Evolutionary conservation across 495 filamentous ascomycete species (phyloP).

Genomic region (Thermothielavioides terrestris): DNA sequence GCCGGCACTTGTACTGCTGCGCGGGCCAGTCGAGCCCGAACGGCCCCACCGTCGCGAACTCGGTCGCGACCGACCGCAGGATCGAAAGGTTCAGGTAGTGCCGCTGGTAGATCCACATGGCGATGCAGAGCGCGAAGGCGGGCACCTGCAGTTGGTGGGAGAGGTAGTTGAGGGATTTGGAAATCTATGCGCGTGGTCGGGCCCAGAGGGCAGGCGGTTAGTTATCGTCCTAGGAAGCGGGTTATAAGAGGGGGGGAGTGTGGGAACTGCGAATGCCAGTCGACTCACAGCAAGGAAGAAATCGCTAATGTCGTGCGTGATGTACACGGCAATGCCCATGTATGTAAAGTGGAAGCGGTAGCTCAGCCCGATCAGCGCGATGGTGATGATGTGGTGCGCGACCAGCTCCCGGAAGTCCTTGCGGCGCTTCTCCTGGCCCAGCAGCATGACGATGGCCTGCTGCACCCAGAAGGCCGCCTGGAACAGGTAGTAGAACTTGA

Average conservation of each 20-base stretch:
- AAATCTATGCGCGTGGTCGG: too few species aligned
- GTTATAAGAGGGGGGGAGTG: neutral
- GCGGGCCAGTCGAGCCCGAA: slow-evolving; percentile 79
- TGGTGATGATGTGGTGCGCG: slow-evolving; percentile 83
- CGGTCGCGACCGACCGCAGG: slow-evolving; percentile 71
- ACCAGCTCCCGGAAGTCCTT: slow-evolving; percentile 97
- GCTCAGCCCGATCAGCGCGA: slow-evolving; percentile 74
- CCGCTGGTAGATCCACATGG: slow-evolving; percentile 82
- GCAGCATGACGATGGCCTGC: slow-evolving; percentile 82
- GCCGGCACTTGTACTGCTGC: slow-evolving; percentile 70
- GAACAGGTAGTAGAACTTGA: slow-evolving; percentile 96
- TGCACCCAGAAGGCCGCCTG: slow-evolving; percentile 95
- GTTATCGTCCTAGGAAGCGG: neutral
- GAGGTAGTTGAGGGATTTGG: slow-evolving; percentile 89
- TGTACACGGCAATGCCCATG: slow-evolving; percentile 90
- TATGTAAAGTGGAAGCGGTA: slow-evolving; percentile 98
- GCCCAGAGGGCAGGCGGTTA: neutral
- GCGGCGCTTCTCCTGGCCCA: slow-evolving; percentile 87
- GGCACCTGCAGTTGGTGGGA: slow-evolving; percentile 62
- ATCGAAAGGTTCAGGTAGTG: slow-evolving; percentile 88
- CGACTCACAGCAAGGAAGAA: slow-evolving; percentile 94
- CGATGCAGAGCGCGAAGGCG: slow-evolving; percentile 53
- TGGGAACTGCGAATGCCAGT: too few species aligned
- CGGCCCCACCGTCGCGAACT: slow-evolving; percentile 81
- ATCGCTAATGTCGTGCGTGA: slow-evolving; percentile 91